A percentile compares a stretch with the other conserved stretches of the same genome.
These are phyloP conservation scores for Sclerotinia glacialis DNA, from an alignment of 2,329 filamentous ascomycete species.

Conservation along the genomic window DNA sequence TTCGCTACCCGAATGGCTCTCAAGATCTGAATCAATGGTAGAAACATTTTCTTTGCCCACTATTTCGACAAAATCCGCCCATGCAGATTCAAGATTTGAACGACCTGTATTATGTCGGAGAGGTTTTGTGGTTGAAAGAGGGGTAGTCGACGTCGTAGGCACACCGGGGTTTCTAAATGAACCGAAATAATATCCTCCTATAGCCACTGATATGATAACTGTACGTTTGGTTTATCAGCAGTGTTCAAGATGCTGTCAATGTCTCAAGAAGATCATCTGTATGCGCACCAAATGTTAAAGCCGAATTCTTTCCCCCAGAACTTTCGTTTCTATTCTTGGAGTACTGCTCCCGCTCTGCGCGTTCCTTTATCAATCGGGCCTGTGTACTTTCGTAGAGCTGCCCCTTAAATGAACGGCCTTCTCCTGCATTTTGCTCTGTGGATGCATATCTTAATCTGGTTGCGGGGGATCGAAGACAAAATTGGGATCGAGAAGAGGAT, in stretches of 20 bases:
- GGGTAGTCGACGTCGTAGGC: constrained; percentile 57
- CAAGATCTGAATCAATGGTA: constrained; percentile 54
- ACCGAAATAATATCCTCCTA: constrained; percentile 54
- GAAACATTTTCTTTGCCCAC: constrained; percentile 64
- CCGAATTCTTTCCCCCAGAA: constrained; percentile 47
- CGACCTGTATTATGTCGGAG: constrained; percentile 57
- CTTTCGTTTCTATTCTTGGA: constrained; percentile 43
- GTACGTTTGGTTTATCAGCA: constrained; percentile 15
- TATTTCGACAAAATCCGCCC: constrained; percentile 65
- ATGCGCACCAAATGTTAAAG: constrained; percentile 52
- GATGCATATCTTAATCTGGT: constrained; percentile 31
- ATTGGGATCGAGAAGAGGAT: constrained; percentile 20
- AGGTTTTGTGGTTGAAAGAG: constrained; percentile 50
- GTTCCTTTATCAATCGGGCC: constrained; percentile 53
- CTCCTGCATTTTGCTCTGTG: constrained; percentile 28
- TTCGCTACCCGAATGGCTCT: constrained; percentile 56
- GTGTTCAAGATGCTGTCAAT: constrained; percentile 17
- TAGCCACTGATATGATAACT: constrained; percentile 36
- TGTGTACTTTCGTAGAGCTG: constrained; percentile 60
- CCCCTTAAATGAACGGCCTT: constrained; percentile 49
- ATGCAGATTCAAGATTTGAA: constrained; percentile 65
- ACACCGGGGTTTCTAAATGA: constrained; percentile 51
- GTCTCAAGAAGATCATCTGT: background rate
- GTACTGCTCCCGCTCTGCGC: constrained; percentile 52
- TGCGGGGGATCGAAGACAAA: constrained; percentile 27